Conservation (phyloP, 306 rosid genomes). For the Carpinus viminea region DNA sequence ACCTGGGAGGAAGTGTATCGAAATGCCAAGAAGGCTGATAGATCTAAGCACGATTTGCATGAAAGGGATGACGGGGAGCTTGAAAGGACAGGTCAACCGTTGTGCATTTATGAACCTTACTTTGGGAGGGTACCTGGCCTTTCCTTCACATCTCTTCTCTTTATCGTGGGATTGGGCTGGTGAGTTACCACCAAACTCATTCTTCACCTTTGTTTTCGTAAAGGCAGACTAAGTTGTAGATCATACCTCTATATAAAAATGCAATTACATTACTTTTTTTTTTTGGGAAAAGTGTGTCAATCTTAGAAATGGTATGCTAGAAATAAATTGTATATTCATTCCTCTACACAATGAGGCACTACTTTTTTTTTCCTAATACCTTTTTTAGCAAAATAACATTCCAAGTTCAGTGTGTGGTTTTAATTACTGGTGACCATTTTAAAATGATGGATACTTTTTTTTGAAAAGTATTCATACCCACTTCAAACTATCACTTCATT, state of each 20-base stretch:
- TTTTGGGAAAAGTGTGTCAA: neutral
- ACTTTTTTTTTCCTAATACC: neutral
- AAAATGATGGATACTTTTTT: neutral
- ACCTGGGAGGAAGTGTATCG: conserved; percentile 96
- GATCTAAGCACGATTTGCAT: conserved; percentile 79
- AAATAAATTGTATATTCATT: neutral
- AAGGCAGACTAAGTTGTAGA: neutral
- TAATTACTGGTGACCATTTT: neutral
- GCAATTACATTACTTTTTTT: neutral
- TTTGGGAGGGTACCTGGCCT: conserved; percentile 90
- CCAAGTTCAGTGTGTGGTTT: neutral
- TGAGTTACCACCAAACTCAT: conserved; percentile 40
- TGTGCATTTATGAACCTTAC: conserved; percentile 95
- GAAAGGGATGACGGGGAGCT: conserved; percentile 97
- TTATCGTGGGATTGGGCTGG: conserved; percentile 92
- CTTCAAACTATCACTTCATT: too few species aligned
- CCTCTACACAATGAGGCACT: neutral
- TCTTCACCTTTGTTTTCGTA: neutral
- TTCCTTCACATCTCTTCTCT: conserved; percentile 79
- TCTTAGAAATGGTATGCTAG: neutral
- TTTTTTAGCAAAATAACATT: conserved; percentile 3
- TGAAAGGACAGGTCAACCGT: conserved; percentile 90
- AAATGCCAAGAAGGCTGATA: conserved; percentile 74
- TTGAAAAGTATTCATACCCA: too few species aligned
- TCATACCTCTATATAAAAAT: neutral